Evolutionary conservation across 441 rosid species (phyloP).

Genomic region (Populus hybrid): DNA sequence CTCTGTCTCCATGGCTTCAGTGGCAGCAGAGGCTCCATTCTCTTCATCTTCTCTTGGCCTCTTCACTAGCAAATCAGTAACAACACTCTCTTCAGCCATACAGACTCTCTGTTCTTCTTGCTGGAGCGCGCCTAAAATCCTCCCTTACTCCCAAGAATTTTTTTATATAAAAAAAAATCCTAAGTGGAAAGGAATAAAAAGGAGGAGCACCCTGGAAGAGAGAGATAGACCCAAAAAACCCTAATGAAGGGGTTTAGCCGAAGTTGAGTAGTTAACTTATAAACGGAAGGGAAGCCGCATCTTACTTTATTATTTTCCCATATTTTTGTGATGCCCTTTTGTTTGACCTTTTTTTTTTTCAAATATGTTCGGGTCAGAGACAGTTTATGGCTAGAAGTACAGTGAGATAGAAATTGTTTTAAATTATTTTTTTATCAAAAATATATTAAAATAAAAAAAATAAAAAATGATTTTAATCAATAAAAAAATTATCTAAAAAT

Average conservation of each 20-base stretch:
- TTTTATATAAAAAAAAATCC: not conserved
- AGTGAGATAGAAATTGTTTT: too few relatives aligned
- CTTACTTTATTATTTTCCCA: not conserved
- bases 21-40: constrained; percentile 32
- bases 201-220: not conserved
- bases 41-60: constrained; percentile 67
- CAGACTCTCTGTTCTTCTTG: not conserved
- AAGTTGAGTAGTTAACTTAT: not conserved
- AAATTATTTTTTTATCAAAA: too few relatives aligned
- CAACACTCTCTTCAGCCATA: constrained; percentile 49
- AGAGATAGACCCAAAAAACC: not conserved
- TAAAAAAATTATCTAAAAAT: too few relatives aligned
- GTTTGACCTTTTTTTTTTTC: not conserved
- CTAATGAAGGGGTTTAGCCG: not conserved
- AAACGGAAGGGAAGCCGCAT: constrained; percentile 19
- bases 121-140: not conserved
- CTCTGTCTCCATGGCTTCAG: constrained; percentile 52
- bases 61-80: constrained; percentile 55
- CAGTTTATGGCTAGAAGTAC: too few relatives aligned
- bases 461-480: too few relatives aligned
- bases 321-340: not conserved
- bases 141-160: not conserved
- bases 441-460: too few relatives aligned
- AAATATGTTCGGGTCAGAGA: too few relatives aligned
- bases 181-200: not conserved